Percentiles rank a stretch among this genome's conserved stretches.
These are phyloP conservation scores for Carpinus fangiana DNA, from an alignment of 306 rosid genomes.

Conservation along the genomic window DNA sequence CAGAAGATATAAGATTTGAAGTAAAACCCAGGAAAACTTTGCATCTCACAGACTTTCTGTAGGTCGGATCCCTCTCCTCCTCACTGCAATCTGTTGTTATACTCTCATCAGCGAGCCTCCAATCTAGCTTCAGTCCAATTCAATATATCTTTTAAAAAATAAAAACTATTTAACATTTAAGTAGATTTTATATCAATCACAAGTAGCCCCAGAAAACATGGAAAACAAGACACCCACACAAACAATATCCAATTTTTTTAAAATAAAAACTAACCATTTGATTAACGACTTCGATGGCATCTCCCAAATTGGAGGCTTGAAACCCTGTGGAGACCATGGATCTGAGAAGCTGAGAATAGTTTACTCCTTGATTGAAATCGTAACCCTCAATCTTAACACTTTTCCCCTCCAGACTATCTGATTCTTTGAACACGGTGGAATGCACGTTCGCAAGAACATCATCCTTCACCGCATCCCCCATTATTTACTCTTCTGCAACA, in stretches of 20 bases:
- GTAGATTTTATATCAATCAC: not conserved
- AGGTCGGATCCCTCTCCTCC: slow-evolving; percentile 49
- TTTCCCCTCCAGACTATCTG: slow-evolving; percentile 63
- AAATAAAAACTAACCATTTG: slow-evolving; percentile 59
- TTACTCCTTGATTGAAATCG: slow-evolving; percentile 71
- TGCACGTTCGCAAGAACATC: slow-evolving; percentile 33
- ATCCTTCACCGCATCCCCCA: slow-evolving; percentile 46
- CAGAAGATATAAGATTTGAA: slow-evolving; percentile 91
- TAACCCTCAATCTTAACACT: slow-evolving; percentile 65
- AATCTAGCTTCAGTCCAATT: slow-evolving; percentile 69
- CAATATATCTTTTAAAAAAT: not conserved
- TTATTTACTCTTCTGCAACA: slow-evolving; percentile 6
- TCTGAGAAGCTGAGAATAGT: slow-evolving; percentile 58
- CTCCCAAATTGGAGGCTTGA: slow-evolving; percentile 88
- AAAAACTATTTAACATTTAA: not conserved
- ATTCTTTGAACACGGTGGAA: slow-evolving; percentile 67
- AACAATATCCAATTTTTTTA: not conserved
- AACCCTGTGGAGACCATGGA: slow-evolving; percentile 77
- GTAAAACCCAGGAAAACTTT: slow-evolving; percentile 92
- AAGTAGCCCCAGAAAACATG: not conserved
- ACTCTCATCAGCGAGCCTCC: slow-evolving; percentile 80
- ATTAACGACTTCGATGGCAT: slow-evolving; percentile 69
- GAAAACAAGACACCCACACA: no score
- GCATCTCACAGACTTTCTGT: slow-evolving; percentile 57
- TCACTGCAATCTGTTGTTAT: slow-evolving; percentile 54